Evolutionary conservation across 2,329 filamentous ascomycete genomes (phyloP), one percentile per base, ranked within the genome.

Genomic region (Penicillium corylophilum): DNA sequence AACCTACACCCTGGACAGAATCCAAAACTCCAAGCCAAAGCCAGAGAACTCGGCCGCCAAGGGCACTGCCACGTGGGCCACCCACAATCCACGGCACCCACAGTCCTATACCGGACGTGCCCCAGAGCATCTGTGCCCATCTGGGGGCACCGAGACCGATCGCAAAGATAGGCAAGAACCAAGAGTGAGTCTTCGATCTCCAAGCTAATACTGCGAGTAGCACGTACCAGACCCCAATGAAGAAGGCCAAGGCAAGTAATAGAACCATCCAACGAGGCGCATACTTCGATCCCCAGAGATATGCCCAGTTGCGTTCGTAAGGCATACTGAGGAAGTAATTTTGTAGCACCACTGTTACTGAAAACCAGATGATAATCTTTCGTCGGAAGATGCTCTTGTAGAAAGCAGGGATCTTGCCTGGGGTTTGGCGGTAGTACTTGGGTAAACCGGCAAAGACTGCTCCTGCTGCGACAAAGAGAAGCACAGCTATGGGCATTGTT

Each of bases 71-170:
- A 1, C 80, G 68, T 13, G 77, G 76, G 1, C 74, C 70, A 24
- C 81, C 81, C 2, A 79, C 57, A n/a, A n/a, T n/a, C 59, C 84
- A 87, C 2, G 84, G 84, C 1, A 88, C 67, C 61, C 81, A 86
- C 45, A 77, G 72, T 5, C 83, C 84, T 57, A 85, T 79, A 31
- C 79, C 78, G 4, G 79, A 82, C 5, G 79, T 80, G 12, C 78
- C 80, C 85, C 85, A 87, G 64, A 84, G 81, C 64, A 86, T 86
- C 66, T 88, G 84, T 23, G 79, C 79, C 82, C 84, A 88, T 54
- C 84, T 76, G 2, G 84, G 84, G 5, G 83, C 83, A 13, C 70
- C 82, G 9, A 88, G 78, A 24, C 83, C 84, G 51, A 86, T 81
- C 47, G 84, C 84, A 59, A 87, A 87, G 52, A 88, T 79, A 16